Conservation (phyloP, 1,284 basidiomycete species). For the Leccinum olivaceoglutinosum region DNA sequence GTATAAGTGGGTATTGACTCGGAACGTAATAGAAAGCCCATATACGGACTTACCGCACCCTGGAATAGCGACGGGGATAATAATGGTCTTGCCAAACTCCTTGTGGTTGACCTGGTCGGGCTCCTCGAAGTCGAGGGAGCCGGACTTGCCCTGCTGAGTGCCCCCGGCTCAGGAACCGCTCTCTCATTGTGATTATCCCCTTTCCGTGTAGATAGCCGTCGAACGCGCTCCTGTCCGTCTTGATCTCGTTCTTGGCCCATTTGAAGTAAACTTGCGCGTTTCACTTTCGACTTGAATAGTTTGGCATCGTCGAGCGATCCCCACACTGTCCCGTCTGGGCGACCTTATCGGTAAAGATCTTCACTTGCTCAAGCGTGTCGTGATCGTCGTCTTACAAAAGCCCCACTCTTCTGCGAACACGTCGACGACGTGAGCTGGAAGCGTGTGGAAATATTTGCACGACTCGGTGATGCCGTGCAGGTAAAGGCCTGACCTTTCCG, state of each 20-base stretch:
- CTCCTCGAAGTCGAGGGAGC: slow-evolving; percentile 24
- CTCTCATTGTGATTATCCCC: slow-evolving; percentile 82
- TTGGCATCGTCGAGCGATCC: slow-evolving; percentile 27
- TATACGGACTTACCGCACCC: slow-evolving; percentile 69
- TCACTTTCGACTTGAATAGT: slow-evolving; percentile 60
- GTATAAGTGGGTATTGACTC: neutral
- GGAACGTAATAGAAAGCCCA: neutral
- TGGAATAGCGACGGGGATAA: slow-evolving; percentile 88
- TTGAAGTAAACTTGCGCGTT: slow-evolving; percentile 53
- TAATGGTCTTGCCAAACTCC: slow-evolving; percentile 70
- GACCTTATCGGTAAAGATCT: slow-evolving; percentile 67
- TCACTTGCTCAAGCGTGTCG: slow-evolving; percentile 64
- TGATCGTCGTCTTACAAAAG: slow-evolving; percentile 71
- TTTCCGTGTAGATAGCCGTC: slow-evolving; percentile 62
- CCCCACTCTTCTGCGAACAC: slow-evolving; percentile 88
- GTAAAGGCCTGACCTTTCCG: slow-evolving; percentile 85
- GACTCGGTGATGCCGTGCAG: slow-evolving; percentile 89
- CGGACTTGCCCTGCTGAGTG: slow-evolving; percentile 40
- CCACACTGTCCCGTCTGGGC: slow-evolving; percentile 68
- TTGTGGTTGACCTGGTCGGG: slow-evolving; percentile 10
- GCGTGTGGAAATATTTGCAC: slow-evolving; percentile 70
- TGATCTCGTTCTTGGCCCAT: slow-evolving; percentile 73
- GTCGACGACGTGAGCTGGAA: slow-evolving; percentile 64
- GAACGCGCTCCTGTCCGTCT: slow-evolving; percentile 59
- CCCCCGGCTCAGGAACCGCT: slow-evolving; percentile 74